Percentiles rank a stretch among this genome's conserved stretches.
Evolutionary conservation across 257 asterid species (phyloP).

Genomic region (Forsythia viridissima): DNA sequence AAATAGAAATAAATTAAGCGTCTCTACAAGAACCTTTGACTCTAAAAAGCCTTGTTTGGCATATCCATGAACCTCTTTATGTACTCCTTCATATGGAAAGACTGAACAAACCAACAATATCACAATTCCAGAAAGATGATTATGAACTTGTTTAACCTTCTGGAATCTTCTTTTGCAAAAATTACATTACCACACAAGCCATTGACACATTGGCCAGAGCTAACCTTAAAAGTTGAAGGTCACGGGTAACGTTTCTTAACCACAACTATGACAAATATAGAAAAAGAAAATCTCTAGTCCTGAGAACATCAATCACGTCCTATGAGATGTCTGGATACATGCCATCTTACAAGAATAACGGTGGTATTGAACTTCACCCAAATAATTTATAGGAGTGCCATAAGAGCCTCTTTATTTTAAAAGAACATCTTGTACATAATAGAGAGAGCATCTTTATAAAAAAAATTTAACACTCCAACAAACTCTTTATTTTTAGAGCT

Average conservation of each 20-base stretch:
- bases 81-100: neutral
- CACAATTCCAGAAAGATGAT: neutral
- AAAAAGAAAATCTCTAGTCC: neutral
- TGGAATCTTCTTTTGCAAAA: constrained; percentile 11
- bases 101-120: neutral
- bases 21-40: constrained; percentile 1
- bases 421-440: too few relatives aligned
- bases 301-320: too few relatives aligned
- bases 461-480: too few relatives aligned
- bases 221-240: neutral
- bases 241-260: neutral
- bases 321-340: too few relatives aligned
- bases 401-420: too few relatives aligned
- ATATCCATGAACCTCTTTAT: neutral
- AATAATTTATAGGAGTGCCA: too few relatives aligned
- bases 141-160: neutral
- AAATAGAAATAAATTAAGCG: neutral
- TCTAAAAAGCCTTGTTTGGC: constrained; percentile 1
- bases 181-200: constrained; percentile 1
- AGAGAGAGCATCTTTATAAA: too few relatives aligned
- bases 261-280: neutral
- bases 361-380: too few relatives aligned
- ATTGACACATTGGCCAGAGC: neutral
- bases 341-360: too few relatives aligned
- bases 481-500: too few relatives aligned